phyloP scores from a whole-genome alignment of 129 eudicot species.

The Ambrosia artemisiifolia region DNA sequence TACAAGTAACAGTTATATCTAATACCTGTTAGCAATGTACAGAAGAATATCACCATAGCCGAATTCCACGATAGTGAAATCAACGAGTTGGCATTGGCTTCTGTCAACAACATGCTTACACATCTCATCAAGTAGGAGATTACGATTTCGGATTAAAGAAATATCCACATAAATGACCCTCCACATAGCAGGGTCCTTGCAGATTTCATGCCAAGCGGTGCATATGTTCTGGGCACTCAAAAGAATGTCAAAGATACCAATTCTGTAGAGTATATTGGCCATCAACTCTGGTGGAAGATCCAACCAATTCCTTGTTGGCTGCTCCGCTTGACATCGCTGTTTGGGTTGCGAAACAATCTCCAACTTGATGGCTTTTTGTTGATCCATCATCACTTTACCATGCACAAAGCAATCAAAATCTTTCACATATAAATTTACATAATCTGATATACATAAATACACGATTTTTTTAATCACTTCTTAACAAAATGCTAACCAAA shows the following conservation, averaged over 20 bases:
- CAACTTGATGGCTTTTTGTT: no score
- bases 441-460: not conserved
- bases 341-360: no score
- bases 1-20: not conserved
- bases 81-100: no score
- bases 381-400: not conserved
- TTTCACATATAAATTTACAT: not conserved
- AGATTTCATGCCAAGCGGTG: not conserved
- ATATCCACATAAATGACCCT: not conserved
- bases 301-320: conserved; percentile 16
- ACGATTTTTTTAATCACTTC: not conserved
- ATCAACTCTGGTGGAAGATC: not conserved
- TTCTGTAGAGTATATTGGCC: conserved; percentile 1
- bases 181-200: not conserved
- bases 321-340: no score
- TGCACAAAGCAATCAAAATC: not conserved
- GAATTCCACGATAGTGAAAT: not conserved
- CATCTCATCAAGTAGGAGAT: no score
- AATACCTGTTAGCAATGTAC: conserved; percentile 4
- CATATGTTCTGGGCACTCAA: not conserved
- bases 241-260: not conserved
- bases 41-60: not conserved
- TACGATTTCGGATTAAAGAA: not conserved
- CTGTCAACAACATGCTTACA: no score
- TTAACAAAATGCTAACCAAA: no score